These are phyloP conservation scores for Chimonanthus salicifolius DNA, from an alignment of 164 flowering plant genomes.

Conservation along the genomic window DNA sequence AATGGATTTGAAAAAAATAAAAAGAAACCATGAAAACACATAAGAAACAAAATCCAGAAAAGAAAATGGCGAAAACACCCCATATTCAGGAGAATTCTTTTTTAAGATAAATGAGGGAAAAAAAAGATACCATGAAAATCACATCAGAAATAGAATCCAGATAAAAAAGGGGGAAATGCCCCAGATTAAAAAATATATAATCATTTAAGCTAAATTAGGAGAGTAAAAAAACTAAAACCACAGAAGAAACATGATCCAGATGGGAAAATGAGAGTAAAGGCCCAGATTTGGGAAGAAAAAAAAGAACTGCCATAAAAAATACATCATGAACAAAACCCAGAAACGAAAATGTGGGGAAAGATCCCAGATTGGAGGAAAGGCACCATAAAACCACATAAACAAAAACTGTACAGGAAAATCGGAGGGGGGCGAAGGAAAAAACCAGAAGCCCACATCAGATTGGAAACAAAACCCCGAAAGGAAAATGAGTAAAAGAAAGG, in stretches of 20 bases:
- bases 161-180: not conserved
- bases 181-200: not conserved
- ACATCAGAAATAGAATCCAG: not conserved
- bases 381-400: not conserved
- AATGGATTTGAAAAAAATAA: too few relatives aligned
- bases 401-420: too few relatives aligned
- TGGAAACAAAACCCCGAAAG: too few relatives aligned
- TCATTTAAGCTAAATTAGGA: not conserved
- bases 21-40: not conserved
- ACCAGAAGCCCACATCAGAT: too few relatives aligned
- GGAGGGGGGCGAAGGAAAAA: too few relatives aligned
- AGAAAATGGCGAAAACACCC: not conserved
- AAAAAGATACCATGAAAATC: too few relatives aligned
- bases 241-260: not conserved
- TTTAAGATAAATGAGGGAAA: too few relatives aligned
- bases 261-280: not conserved
- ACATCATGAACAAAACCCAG: not conserved
- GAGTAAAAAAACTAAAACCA: too few relatives aligned
- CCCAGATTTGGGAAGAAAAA: not conserved
- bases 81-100: too few relatives aligned
- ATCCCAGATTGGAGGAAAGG: not conserved
- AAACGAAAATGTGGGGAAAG: too few relatives aligned
- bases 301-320: not conserved
- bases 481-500: not conserved
- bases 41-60: not conserved